A percentile compares a stretch with the other conserved stretches of the same genome.
phyloP scores from a whole-genome alignment of 306 rosid genomes.

The Prunus dulcis region DNA sequence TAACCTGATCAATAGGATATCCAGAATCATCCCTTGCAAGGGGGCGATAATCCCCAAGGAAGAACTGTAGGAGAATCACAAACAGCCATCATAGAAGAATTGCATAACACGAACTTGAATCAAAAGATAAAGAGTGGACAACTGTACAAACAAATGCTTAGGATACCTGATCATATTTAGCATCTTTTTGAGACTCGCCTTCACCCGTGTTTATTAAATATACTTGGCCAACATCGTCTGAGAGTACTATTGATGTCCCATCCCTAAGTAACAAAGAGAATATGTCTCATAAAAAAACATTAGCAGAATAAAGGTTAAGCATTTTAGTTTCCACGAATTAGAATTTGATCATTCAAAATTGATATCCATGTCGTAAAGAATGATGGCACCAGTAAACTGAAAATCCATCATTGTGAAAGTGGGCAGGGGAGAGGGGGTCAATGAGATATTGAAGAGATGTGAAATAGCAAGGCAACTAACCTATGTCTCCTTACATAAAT shows the following conservation, averaged over 20 bases:
- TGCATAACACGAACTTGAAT: slow-evolving; percentile 5
- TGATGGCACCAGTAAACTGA: neutral
- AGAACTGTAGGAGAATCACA: slow-evolving; percentile 56
- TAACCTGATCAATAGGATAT: slow-evolving; percentile 78
- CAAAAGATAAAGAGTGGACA: slow-evolving; percentile 10
- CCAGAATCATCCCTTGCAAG: slow-evolving; percentile 64
- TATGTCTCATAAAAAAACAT: neutral
- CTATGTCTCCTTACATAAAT: neutral
- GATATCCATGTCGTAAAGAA: neutral
- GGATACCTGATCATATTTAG: slow-evolving; percentile 79
- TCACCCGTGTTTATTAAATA: slow-evolving; percentile 82
- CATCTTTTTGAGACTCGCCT: slow-evolving; percentile 86
- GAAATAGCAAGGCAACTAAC: neutral
- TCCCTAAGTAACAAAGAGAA: slow-evolving; percentile 48
- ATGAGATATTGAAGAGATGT: neutral
- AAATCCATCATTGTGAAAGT: neutral
- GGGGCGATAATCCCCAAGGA: slow-evolving; percentile 91
- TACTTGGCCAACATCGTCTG: slow-evolving; percentile 91
- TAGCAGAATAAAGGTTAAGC: neutral
- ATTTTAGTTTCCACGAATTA: neutral
- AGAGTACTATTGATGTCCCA: slow-evolving; percentile 87
- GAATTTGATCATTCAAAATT: neutral
- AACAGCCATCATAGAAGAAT: slow-evolving; percentile 23
- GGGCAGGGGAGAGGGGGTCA: neutral
- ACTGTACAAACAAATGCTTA: neutral